phyloP scores from a whole-genome alignment of 2,329 filamentous ascomycete genomes.

The Epichloe uncinata region DNA sequence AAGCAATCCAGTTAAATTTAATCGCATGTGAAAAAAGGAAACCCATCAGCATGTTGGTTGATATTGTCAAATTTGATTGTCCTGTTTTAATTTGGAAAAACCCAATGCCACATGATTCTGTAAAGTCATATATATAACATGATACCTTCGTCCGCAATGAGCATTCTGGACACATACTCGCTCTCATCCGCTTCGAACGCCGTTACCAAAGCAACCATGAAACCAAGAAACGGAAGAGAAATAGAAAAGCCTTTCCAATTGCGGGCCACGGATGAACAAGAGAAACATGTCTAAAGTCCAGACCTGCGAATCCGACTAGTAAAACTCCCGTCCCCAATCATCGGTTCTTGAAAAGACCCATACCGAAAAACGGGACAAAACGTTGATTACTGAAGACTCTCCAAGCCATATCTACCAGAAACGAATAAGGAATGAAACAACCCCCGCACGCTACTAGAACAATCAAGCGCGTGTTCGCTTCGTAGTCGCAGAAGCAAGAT shows the following conservation, averaged over 20 bases:
- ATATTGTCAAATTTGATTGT: not conserved
- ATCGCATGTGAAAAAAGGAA: too few relatives aligned
- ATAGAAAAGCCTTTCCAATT: not conserved
- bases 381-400: not conserved
- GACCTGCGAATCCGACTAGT: not conserved
- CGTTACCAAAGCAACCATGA: not conserved
- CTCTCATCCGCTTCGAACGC: slow-evolving; percentile 3
- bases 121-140: slow-evolving; percentile 4
- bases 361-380: not conserved
- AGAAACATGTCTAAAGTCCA: slow-evolving; percentile 1
- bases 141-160: slow-evolving; percentile 1
- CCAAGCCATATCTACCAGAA: not conserved
- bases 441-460: not conserved
- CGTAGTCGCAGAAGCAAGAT: slow-evolving; percentile 15
- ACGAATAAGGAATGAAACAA: slow-evolving; percentile 1
- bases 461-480: slow-evolving; percentile 24
- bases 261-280: not conserved
- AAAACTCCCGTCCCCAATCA: slow-evolving; percentile 2
- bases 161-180: slow-evolving; percentile 1
- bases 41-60: too few relatives aligned
- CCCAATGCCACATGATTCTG: slow-evolving; percentile 5
- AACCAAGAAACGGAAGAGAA: not conserved
- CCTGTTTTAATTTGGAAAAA: not conserved
- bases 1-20: too few relatives aligned
- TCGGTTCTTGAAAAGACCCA: not conserved